Base-by-base conservation (phyloP, 805 yeast species). In the Torulaspora franciscae region DNA sequence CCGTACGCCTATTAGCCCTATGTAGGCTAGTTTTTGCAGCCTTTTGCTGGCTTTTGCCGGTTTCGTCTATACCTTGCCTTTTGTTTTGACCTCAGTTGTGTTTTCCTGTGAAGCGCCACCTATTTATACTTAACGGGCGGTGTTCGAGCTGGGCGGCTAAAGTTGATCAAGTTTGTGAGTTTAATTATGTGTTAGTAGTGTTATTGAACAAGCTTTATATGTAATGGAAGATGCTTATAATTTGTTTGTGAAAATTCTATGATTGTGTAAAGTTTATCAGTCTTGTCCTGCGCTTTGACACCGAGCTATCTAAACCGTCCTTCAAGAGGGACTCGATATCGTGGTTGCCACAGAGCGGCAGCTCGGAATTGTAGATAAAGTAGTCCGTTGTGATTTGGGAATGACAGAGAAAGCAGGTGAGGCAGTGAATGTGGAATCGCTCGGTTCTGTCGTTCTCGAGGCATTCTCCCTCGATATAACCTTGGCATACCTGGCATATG, bases 401-500 rank as follows among this genome's bases (percentile, higher is more conserved):
- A 6, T 67, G 58, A 67, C 98, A 90, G 32, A 71, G 68, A 37
- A 67, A 61, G 66, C 98, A 91, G 40, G 66, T 70, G 55, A 90
- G 72, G 63, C 98, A 91, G 17, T 71, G 64, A 6, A 75, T 66
- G 61, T 91, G 98, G 72, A 86, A 90, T 46, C 88, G 75, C 53
- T 83, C 83, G 34, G 70, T 66, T 27, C 77, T 64, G 56, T 83
- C 89, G 55, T 81, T 84, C 57, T 87, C 95, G 33, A 91, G 73
- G 64, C 98, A 91, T 61, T 79, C 80, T 4, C 98, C 98, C 62
- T 91, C 96, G 38, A 93, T 86, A 25, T 95, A 95, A 4, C 56
- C 54, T 9, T 75, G 71, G 64, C 99, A 91, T 11, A 72, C 66
- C 37, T 71, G 70, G 65, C 99, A 91, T 2, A 84, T 61, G 0